phyloP scores from a whole-genome alignment of 371 early-diverging fungal genomes.

The Chytridium lagenaria region DNA sequence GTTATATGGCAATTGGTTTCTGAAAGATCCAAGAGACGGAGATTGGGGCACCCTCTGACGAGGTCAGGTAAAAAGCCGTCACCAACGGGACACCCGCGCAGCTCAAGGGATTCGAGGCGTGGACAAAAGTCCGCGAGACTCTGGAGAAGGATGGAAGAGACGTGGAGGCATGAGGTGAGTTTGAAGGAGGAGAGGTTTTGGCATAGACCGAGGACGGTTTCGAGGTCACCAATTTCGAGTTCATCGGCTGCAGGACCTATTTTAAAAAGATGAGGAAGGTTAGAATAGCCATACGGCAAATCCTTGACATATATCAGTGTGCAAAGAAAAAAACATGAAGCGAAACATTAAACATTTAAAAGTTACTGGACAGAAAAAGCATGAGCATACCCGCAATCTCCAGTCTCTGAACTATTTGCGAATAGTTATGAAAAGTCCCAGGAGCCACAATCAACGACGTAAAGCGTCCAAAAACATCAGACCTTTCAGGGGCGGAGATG shows the following conservation, averaged over 20 bases:
- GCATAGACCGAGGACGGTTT: slow-evolving; percentile 39
- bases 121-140: slow-evolving; percentile 38
- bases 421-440: slow-evolving; percentile 35
- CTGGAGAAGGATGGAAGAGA: slow-evolving; percentile 45
- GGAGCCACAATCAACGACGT: slow-evolving; percentile 18
- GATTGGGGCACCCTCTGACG: slow-evolving; percentile 31
- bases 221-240: slow-evolving; percentile 45
- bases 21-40: slow-evolving; percentile 26
- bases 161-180: slow-evolving; percentile 38
- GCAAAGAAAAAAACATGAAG: neutral
- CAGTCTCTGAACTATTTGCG: slow-evolving; percentile 34
- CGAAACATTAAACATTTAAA: neutral
- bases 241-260: slow-evolving; percentile 43
- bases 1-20: slow-evolving; percentile 28
- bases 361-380: neutral
- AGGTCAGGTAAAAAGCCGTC: slow-evolving; percentile 34
- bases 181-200: slow-evolving; percentile 36
- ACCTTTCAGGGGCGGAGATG: slow-evolving; percentile 35
- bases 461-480: slow-evolving; percentile 33
- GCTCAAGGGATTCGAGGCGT: slow-evolving; percentile 22
- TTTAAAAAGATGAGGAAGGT: neutral
- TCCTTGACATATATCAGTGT: too few relatives aligned
- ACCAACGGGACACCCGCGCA: slow-evolving; percentile 37
- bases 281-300: neutral
- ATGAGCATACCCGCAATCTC: slow-evolving; percentile 28